A percentile compares a stretch with the other conserved stretches of the same genome.
phyloP scores from a whole-genome alignment of 225 moss, liverwort and hornwort genomes.

The Pleurozium schreberi region DNA sequence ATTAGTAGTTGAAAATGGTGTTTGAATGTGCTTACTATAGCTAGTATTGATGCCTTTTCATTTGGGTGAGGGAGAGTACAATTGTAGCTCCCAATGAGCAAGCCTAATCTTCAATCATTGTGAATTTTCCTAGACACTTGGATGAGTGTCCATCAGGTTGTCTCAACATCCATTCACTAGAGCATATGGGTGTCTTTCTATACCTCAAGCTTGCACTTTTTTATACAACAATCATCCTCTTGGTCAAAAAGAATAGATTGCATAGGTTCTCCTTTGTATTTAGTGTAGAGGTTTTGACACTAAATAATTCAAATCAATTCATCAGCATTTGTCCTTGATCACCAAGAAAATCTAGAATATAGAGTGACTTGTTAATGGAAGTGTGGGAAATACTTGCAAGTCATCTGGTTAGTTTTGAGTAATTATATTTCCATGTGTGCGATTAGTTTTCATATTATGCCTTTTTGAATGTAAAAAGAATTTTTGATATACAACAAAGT shows the following conservation, averaged over 20 bases:
- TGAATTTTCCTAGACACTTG: too few relatives aligned
- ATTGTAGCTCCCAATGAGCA: not conserved
- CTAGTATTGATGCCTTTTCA: rapidly evolving
- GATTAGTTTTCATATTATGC: not conserved
- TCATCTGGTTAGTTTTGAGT: not conserved
- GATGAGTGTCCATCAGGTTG: rapidly evolving
- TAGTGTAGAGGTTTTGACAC: not conserved
- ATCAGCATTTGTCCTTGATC: not conserved
- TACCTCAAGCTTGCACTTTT: not conserved
- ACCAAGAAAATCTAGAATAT: not conserved
- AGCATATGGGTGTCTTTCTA: not conserved
- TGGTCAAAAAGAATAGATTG: not conserved
- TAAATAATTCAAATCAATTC: not conserved
- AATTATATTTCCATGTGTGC: rapidly evolving
- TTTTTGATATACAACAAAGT: not conserved
- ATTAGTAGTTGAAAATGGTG: rapidly evolving
- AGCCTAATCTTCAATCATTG: not conserved
- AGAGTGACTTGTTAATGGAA: not conserved
- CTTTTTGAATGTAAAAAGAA: not conserved
- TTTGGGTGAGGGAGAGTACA: not conserved
- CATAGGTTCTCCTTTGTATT: not conserved
- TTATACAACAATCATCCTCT: not conserved
- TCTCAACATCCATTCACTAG: rapidly evolving
- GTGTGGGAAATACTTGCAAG: not conserved
- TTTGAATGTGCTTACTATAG: not conserved